Percentiles rank a stretch among this genome's conserved stretches.
These are phyloP conservation scores for Erodium trifolium DNA, from an alignment of 441 rosid species.

Conservation along the genomic window DNA sequence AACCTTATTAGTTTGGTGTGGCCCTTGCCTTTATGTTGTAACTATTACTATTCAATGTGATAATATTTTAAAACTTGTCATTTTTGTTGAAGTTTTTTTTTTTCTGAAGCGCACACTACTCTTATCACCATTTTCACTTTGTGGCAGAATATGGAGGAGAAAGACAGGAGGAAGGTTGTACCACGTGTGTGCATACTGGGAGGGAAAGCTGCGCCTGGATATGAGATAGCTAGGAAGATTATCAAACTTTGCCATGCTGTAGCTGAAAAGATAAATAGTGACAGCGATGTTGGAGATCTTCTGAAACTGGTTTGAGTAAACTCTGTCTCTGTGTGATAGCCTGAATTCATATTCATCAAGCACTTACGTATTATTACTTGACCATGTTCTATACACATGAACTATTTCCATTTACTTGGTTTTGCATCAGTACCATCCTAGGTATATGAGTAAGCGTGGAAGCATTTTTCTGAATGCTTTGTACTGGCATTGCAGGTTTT, in stretches of 20 bases:
- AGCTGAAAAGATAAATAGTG: slow-evolving; percentile 40
- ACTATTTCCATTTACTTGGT: not conserved
- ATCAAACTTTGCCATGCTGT: slow-evolving; percentile 45
- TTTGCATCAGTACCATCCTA: not conserved
- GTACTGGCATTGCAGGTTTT: slow-evolving; percentile 13
- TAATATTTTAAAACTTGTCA: too few relatives aligned
- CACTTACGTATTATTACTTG: not conserved
- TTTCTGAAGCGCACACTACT: not conserved
- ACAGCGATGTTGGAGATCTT: slow-evolving; percentile 42
- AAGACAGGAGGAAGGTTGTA: slow-evolving; percentile 37
- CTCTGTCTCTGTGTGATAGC: not conserved
- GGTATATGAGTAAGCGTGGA: not conserved
- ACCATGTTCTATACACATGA: not conserved
- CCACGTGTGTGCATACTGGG: slow-evolving; percentile 53
- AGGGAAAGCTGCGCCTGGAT: slow-evolving; percentile 59
- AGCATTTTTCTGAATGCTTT: not conserved
- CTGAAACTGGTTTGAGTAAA: slow-evolving; percentile 37
- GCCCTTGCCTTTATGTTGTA: too few relatives aligned
- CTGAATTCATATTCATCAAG: not conserved
- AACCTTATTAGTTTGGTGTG: too few relatives aligned
- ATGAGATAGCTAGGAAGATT: slow-evolving; percentile 42
- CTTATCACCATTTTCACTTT: slow-evolving; percentile 7
- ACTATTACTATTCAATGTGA: too few relatives aligned
- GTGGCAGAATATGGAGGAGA: slow-evolving; percentile 36
- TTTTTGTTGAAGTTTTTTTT: not conserved